Evolutionary conservation across 352 stramenopile species (phyloP).

Genomic region (Detonula confervacea): DNA sequence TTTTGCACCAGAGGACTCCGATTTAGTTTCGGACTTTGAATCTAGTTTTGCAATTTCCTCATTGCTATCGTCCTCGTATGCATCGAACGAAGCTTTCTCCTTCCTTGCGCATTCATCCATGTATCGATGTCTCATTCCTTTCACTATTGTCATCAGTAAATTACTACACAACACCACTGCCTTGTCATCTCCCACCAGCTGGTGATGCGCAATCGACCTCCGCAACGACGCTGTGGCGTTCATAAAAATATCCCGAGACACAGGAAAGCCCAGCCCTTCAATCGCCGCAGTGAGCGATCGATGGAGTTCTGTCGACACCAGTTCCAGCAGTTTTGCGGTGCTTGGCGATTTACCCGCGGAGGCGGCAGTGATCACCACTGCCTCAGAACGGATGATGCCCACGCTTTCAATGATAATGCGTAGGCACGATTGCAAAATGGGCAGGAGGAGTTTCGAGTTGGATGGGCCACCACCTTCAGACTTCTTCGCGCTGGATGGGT

Average conservation of each 20-base stretch:
- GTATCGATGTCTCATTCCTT: constrained; percentile 78
- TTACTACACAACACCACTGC: constrained; percentile 53
- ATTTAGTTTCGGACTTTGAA: constrained; percentile 20
- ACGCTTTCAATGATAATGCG: constrained; percentile 62
- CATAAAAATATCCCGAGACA: constrained; percentile 78
- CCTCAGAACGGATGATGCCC: constrained; percentile 56
- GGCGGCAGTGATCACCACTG: constrained; percentile 59
- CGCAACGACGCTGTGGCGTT: constrained; percentile 60
- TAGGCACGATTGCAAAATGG: constrained; percentile 80
- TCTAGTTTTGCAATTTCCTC: constrained; percentile 21
- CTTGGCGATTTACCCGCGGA: constrained; percentile 38
- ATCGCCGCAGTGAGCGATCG: constrained; percentile 76
- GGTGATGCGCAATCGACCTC: constrained; percentile 47
- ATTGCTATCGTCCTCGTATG: constrained; percentile 69
- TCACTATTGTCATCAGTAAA: constrained; percentile 59
- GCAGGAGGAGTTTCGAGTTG: constrained; percentile 80
- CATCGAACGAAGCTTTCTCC: constrained; percentile 76
- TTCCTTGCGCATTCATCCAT: constrained; percentile 69
- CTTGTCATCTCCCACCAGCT: constrained; percentile 51
- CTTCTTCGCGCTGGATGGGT: constrained; percentile 21
- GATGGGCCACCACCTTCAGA: constrained; percentile 18
- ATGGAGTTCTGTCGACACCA: constrained; percentile 67
- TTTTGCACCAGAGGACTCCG: constrained; percentile 4
- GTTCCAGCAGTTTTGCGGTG: constrained; percentile 60
- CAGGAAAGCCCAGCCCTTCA: constrained; percentile 77